phyloP scores from a whole-genome alignment of 257 asterid genomes.

The Datura wrightii region DNA sequence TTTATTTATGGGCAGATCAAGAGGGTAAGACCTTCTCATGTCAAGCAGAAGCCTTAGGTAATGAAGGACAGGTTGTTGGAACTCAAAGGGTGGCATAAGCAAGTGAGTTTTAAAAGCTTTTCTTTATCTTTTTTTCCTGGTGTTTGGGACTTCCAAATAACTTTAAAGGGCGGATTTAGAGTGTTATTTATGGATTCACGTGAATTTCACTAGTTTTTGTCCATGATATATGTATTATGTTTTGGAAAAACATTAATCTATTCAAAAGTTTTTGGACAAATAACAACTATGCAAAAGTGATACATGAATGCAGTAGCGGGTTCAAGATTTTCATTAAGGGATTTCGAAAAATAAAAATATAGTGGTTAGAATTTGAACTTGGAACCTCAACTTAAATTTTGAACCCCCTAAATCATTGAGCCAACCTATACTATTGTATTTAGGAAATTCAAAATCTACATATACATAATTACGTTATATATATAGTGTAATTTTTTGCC shows the following conservation, averaged over 20 bases:
- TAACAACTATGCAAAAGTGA: neutral
- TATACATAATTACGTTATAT: too few species aligned
- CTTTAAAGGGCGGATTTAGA: neutral
- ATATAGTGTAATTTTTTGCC: too few species aligned
- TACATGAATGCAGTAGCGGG: too few species aligned
- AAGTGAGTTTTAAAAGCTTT: neutral
- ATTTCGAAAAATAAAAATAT: too few species aligned
- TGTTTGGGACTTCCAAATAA: neutral
- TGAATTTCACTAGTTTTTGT: neutral
- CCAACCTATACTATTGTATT: too few species aligned
- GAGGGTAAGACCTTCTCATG: slow-evolving; percentile 11
- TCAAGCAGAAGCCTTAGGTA: neutral
- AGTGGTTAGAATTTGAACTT: too few species aligned
- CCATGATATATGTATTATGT: neutral
- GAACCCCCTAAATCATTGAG: too few species aligned
- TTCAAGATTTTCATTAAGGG: too few species aligned
- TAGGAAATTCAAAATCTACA: too few species aligned
- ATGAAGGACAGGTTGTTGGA: neutral
- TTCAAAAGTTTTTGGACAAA: neutral
- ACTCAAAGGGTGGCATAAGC: slow-evolving; percentile 12
- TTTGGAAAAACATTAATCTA: neutral
- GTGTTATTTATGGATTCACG: neutral
- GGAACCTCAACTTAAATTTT: too few species aligned
- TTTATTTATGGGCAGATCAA: slow-evolving; percentile 5
- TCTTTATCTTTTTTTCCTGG: neutral